A percentile compares a stretch with the other conserved stretches of the same genome.
Evolutionary conservation across 2,329 filamentous ascomycete genomes (phyloP).

Genomic region (Cladophialophora psammophila): DNA sequence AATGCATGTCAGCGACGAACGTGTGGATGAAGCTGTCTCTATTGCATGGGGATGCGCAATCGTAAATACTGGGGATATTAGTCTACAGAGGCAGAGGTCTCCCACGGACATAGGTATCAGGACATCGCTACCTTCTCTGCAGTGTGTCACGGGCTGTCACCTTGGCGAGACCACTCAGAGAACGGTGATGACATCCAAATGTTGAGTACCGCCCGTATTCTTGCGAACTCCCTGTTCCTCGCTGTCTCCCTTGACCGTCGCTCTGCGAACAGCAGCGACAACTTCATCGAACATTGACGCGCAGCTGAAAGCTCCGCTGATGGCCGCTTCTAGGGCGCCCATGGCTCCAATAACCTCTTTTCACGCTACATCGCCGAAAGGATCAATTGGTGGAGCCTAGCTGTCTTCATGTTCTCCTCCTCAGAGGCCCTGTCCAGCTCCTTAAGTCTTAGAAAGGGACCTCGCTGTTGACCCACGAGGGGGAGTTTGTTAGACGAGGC

Average conservation of each 20-base stretch:
- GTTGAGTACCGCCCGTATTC: neutral
- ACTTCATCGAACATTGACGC: neutral
- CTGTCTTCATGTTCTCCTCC: neutral
- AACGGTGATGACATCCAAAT: neutral
- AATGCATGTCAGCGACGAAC: neutral
- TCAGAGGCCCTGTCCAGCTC: neutral
- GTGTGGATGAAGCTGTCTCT: neutral
- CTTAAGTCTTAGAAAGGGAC: neutral
- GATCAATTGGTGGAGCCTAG: neutral
- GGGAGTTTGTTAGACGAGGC: neutral
- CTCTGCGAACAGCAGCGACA: neutral
- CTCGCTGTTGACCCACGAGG: neutral
- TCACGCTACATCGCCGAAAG: neutral
- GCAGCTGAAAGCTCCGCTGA: neutral
- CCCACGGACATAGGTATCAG: neutral
- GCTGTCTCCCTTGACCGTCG: neutral
- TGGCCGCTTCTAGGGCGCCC: neutral
- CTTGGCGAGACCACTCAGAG: neutral
- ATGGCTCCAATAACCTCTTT: neutral
- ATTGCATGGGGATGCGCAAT: neutral
- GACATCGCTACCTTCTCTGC: neutral
- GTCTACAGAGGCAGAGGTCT: neutral
- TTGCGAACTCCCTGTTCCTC: neutral
- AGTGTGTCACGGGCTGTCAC: neutral
- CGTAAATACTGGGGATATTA: neutral